phyloP scores from a whole-genome alignment of 768 basidiomycete species.

The Clitopilus passeckerianus region DNA sequence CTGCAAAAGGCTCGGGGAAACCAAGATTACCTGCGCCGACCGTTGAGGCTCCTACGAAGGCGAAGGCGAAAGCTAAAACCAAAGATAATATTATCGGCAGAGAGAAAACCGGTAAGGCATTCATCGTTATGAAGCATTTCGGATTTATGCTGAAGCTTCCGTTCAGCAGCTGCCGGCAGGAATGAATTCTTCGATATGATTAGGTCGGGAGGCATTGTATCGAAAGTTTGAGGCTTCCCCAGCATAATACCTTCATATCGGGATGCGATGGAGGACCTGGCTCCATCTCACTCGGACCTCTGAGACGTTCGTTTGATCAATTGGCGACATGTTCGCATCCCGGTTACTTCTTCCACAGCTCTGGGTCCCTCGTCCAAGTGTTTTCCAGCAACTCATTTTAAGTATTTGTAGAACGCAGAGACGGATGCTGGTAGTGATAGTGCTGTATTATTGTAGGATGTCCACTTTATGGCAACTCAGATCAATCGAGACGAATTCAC shows the following conservation, averaged over 20 bases:
- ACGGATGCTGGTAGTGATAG: too few species aligned
- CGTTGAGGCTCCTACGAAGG: constrained; percentile 30
- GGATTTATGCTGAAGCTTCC: constrained; percentile 3
- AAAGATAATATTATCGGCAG: constrained; percentile 50
- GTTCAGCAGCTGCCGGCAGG: constrained; percentile 52
- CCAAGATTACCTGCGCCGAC: constrained; percentile 65
- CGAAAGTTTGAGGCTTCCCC: constrained; percentile 42
- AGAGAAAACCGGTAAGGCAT: constrained; percentile 51
- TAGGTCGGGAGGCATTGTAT: constrained; percentile 74
- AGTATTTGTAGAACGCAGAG: too few species aligned
- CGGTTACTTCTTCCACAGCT: too few species aligned
- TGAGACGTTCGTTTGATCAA: too few species aligned
- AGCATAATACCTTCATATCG: neutral
- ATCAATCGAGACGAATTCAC: neutral
- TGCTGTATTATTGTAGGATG: too few species aligned
- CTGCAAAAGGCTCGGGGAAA: constrained; percentile 65
- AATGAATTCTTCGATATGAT: constrained; percentile 83
- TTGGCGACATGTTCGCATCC: too few species aligned
- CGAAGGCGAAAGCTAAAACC: constrained; percentile 39
- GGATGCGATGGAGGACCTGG: neutral
- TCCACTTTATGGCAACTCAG: too few species aligned
- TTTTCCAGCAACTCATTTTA: too few species aligned
- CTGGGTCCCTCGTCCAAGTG: too few species aligned
- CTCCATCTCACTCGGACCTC: too few species aligned
- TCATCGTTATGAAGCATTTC: neutral